These are phyloP conservation scores for Mucor plumbeus DNA, from an alignment of 371 early-diverging fungal genomes.

Conservation along the genomic window DNA sequence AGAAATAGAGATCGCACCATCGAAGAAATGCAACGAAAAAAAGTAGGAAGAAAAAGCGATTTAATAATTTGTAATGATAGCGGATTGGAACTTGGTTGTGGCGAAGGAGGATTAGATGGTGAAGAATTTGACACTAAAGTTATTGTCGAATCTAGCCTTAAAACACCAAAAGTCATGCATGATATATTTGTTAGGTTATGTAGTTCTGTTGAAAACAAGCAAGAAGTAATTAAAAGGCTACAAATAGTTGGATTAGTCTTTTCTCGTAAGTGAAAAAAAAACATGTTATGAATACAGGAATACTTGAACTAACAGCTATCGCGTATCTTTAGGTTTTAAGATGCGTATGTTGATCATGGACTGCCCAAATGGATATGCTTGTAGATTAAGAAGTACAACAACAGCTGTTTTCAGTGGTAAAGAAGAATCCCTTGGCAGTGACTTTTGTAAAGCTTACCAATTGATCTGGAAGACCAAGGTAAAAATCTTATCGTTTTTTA, in stretches of 20 bases:
- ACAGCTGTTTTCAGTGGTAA: conserved; percentile 18
- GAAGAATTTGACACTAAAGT: no score
- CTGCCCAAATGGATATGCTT: conserved; percentile 19
- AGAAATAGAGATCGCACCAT: no score
- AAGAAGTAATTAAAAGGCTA: conserved; percentile 21
- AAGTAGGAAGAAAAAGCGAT: no score
- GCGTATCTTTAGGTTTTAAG: conserved; percentile 14
- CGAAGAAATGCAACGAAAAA: no score
- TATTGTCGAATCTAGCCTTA: no score
- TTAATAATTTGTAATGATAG: no score
- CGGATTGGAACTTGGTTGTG: no score
- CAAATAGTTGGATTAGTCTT: conserved; percentile 24
- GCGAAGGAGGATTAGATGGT: no score
- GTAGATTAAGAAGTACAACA: conserved; percentile 14
- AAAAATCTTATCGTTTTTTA: conserved; percentile 12
- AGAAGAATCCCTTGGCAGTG: conserved; percentile 16
- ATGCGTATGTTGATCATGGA: conserved; percentile 21
- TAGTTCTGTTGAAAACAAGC: conserved; percentile 19
- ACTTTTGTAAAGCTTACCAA: conserved; percentile 14
- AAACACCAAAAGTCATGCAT: conserved; percentile 16
- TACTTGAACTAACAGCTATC: conserved; percentile 10
- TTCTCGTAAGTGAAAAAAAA: conserved; percentile 23
- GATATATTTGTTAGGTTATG: conserved; percentile 21
- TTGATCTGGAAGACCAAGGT: conserved; percentile 21
- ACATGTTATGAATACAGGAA: conserved; percentile 16